Conservation (phyloP, 2,329 filamentous ascomycete genomes). For the Clarireedia hainanense region DNA sequence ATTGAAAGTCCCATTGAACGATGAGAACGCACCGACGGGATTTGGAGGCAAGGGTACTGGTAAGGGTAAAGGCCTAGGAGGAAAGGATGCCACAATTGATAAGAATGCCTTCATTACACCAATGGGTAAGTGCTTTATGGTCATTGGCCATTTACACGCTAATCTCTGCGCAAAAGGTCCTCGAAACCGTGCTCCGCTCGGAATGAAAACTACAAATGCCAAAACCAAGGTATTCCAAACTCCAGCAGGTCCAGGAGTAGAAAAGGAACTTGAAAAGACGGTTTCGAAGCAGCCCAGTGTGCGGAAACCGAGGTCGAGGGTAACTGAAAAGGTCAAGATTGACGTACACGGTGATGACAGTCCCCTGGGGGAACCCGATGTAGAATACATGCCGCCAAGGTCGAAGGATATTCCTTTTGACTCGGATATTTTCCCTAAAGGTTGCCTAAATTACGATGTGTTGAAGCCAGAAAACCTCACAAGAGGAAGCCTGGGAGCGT, state of each 20-base stretch:
- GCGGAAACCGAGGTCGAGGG: conserved; percentile 48
- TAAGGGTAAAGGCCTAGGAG: conserved; percentile 49
- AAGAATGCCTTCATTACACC: conserved; percentile 71
- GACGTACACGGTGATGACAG: conserved; percentile 50
- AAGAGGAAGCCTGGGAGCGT: conserved; percentile 39
- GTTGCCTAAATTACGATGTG: conserved; percentile 47
- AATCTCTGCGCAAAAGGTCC: conserved; percentile 28
- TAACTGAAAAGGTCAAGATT: conserved; percentile 52
- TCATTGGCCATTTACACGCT: conserved; percentile 27
- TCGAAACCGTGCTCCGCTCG: conserved; percentile 70
- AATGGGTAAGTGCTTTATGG: conserved; percentile 48
- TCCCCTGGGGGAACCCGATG: conserved; percentile 50
- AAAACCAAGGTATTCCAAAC: conserved; percentile 66
- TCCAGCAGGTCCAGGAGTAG: conserved; percentile 52
- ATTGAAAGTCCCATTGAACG: conserved; percentile 66
- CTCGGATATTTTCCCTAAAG: conserved; percentile 58
- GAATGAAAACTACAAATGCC: conserved; percentile 93
- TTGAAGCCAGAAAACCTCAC: conserved; percentile 51
- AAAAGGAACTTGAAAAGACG: conserved; percentile 55
- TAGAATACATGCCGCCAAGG: conserved; percentile 83
- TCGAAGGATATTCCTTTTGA: conserved; percentile 59
- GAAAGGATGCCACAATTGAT: conserved; percentile 37
- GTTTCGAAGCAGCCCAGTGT: conserved; percentile 45
- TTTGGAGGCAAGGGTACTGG: conserved; percentile 48
- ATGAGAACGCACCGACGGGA: conserved; percentile 67